Evolutionary conservation across 192 early-diverging fungal species (phyloP).

Genomic region (Coemansia sp.): DNA sequence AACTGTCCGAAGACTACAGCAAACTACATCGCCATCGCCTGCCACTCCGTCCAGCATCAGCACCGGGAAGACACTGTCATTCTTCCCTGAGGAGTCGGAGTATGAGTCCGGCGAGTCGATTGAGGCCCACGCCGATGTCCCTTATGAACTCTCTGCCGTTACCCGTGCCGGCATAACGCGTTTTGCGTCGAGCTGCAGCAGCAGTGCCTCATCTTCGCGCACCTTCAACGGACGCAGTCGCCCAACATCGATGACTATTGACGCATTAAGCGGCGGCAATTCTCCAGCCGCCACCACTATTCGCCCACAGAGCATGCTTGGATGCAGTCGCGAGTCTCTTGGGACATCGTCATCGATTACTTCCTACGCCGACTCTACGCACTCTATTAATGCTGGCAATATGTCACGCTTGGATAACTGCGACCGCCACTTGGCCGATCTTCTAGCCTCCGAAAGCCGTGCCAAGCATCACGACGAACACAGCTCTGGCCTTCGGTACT

Average conservation of each 20-base stretch:
- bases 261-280: conserved; percentile 7
- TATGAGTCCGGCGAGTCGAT: conserved; percentile 9
- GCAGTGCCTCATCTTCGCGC: conserved; percentile 24
- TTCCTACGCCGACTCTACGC: conserved; percentile 8
- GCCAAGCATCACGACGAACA: background rate
- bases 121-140: conserved; percentile 5
- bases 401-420: conserved; percentile 8
- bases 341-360: background rate
- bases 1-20: conserved; percentile 35
- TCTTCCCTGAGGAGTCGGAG: conserved; percentile 43
- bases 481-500: conserved; percentile 30
- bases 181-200: conserved; percentile 14
- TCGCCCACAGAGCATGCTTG: conserved; percentile 24
- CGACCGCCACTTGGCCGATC: conserved; percentile 7
- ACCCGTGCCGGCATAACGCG: conserved; percentile 21
- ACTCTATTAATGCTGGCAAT: background rate
- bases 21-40: conserved; percentile 22
- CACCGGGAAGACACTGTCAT: conserved; percentile 44
- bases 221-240: conserved; percentile 22
- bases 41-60: conserved; percentile 43
- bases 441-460: background rate
- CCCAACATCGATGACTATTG: conserved; percentile 13
- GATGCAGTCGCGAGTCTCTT: conserved; percentile 30
- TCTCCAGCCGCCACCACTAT: conserved; percentile 11
- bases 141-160: conserved; percentile 6